Evolutionary conservation across 2,329 filamentous ascomycete genomes (phyloP), one percentile per base, ranked within the genome.

Genomic region (Penicillium sp.): DNA sequence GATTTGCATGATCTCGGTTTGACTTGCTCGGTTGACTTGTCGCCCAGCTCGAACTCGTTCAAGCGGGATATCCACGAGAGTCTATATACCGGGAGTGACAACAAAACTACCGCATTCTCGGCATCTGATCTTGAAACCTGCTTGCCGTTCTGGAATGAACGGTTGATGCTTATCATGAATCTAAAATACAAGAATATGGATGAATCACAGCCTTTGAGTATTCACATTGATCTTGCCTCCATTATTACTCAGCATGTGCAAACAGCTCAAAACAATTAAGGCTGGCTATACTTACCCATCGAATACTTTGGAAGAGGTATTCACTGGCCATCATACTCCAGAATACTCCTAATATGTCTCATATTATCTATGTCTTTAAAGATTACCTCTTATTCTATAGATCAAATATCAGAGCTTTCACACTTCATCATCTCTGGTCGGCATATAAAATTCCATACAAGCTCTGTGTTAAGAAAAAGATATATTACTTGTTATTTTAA

Each of bases 131-230:
- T 53, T 13, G 47, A 51, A 13, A 27, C 33, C 2, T 36, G 53
- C 3, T 2, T 55, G 3, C 58, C 57, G 4, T 41, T 53, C 25
- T 66, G 62, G 63, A 59, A 59, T 40, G 36, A 48, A 4, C 58
- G 54, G 16, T 33, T 67, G 3, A 39, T 23, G 11, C 13, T 33
- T n/a, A 43, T 67, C 3, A 43, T 67, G 40, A 54, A 54, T 5
- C 21, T 49, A 13, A 19, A 55, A 15, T 65, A 60, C 44, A 56
- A 55, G 21, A 46, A 15, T 1, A 34, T 36, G 9, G 49, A 54
- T 13, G 15, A 34, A 4, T 33, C 49, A 1, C 19, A 33, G n/a
- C 13, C 23, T 7, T 23, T 31, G 6, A 41, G 49, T 11, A 33
- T 39, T 27, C n/a, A 36, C 7, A 36, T 59, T 15, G 58, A 65